Base-by-base conservation (phyloP, 2,329 filamentous ascomycete genomes). In the Aspergillus fumigatus region DNA sequence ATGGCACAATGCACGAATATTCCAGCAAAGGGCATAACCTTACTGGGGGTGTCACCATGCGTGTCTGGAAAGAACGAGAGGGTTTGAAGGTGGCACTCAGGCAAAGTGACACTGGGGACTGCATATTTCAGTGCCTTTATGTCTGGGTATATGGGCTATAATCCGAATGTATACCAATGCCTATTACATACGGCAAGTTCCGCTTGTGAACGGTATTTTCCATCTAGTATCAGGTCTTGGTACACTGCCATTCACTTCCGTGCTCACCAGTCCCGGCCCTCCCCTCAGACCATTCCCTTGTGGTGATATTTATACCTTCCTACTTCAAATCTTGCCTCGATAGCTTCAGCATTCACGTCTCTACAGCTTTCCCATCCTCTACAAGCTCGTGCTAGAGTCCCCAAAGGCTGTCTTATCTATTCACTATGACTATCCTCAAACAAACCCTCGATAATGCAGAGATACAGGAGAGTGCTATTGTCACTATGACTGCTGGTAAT, bases 391-490 rank as follows among this genome's bases (percentile, higher is more conserved):
- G 19, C 32, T 17, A 23, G 17, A 9, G 43, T 26, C 19, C 7
- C 14, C 10, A 14, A 26, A 21, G 19, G 19, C 40, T 23, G 23
- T 25, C 21, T 26, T 4, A 3, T 47, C 11, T 23, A 10, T 25
- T 25, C 11, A 26, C 9, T 14, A 47, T 47, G 25, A 49, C 51
- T 51, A 51, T 26, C 48, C n/a, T 51, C 14, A 53, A 48, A 3
- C 47, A 50, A 26, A 35, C 41, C n/a, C 38, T 60, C 7, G 55
- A 53, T 3, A 50, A 45, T 9, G 53, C 57, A 7, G 48, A 38
- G 11, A 60, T 52, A 55, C 58, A 57, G 47, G 58, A 62, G 29
- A 60, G 61, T 54, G 59, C 59, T 19, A 61, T 58, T 53, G 59
- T 56, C 47, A 61, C 65, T 41, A 38, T 65, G 3, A 61, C 57